Percentiles rank a stretch among this genome's conserved stretches.
Conservation (phyloP, 164 flowering plant species). For the Nelumbo lutea region DNA sequence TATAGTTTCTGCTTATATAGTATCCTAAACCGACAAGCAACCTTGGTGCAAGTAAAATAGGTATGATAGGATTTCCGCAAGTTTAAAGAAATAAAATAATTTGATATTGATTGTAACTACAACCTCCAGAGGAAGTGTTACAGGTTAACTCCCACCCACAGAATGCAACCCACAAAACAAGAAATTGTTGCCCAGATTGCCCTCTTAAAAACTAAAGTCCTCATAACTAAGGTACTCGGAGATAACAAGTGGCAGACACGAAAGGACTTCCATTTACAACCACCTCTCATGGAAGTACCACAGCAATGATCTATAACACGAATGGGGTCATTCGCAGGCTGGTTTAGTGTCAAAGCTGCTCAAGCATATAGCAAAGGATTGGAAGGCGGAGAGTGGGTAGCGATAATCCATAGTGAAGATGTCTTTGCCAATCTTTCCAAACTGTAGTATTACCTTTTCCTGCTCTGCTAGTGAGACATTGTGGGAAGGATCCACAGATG, state of each 20-base stretch:
- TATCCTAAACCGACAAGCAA: background rate
- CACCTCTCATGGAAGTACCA: constrained; percentile 17
- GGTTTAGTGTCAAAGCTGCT: constrained; percentile 90
- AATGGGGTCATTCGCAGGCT: constrained; percentile 61
- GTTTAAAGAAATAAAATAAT: constrained; percentile 4
- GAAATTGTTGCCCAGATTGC: constrained; percentile 9
- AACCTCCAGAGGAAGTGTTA: background rate
- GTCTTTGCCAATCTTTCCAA: constrained; percentile 90
- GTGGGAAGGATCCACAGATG: constrained; percentile 49
- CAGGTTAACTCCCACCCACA: constrained; percentile 8
- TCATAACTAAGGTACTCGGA: constrained; percentile 9
- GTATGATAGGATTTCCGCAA: constrained; percentile 1
- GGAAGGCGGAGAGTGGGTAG: constrained; percentile 83
- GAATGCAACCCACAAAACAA: constrained; percentile 21
- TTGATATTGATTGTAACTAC: constrained; percentile 2
- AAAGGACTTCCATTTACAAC: constrained; percentile 31
- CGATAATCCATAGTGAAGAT: constrained; percentile 88
- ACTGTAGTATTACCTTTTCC: constrained; percentile 76
- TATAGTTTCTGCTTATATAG: too few species aligned
- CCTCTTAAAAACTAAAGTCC: constrained; percentile 17
- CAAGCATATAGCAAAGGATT: constrained; percentile 82
- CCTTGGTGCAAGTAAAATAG: background rate
- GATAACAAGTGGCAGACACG: constrained; percentile 12
- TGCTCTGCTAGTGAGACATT: constrained; percentile 53
- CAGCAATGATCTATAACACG: constrained; percentile 4